Base-by-base conservation (phyloP, 2,329 filamentous ascomycete genomes). In the Xylaria hypoxylon region DNA sequence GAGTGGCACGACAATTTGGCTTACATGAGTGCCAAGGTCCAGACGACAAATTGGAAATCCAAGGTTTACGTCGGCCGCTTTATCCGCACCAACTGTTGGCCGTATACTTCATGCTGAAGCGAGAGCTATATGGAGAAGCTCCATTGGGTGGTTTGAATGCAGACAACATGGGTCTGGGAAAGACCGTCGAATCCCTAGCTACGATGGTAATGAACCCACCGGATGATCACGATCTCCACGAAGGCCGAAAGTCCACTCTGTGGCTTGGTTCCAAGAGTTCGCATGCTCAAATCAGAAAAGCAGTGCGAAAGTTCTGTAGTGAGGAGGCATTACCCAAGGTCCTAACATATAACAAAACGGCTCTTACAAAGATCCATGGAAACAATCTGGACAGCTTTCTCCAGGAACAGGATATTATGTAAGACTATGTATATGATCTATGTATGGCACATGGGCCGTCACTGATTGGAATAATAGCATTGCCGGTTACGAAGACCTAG, bases 401-500 rank as follows among this genome's bases (percentile, higher is more conserved):
- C 1, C 47, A 50, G 47, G 24, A 50, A 10, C 47, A 50, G 10
- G 47, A 50, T 13, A 28, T 50, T 15, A 50, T 50, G 47, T 50
- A 31, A 50, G 47, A 13, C 13, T 17, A 11, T n/a, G n/a, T 6
- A 28, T n/a, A 5, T 2, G n/a, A 50, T 50, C 10, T 3, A 22
- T 28, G 13, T 2, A 2, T n/a, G 24, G 24, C 15, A n/a, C 13
- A 50, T 28, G 11, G 47, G 11, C 15, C 31, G 15, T 15, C 19
- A 8, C 47, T 50, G 47, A 50, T 31, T 31, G 47, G 13, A 31
- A 47, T 24, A 31, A 50, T 5, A 50, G 47, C 47, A 50, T 50
- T n/a, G 24, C 31, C 26, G 15, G 5, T 50, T 50, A 50, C 6
- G 47, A 50, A 50, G 19, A 15, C 17, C 11, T 50, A 31, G 19